Evolutionary conservation across 106 monocot genomes (phyloP).

Genomic region (Vanilla planifolia): DNA sequence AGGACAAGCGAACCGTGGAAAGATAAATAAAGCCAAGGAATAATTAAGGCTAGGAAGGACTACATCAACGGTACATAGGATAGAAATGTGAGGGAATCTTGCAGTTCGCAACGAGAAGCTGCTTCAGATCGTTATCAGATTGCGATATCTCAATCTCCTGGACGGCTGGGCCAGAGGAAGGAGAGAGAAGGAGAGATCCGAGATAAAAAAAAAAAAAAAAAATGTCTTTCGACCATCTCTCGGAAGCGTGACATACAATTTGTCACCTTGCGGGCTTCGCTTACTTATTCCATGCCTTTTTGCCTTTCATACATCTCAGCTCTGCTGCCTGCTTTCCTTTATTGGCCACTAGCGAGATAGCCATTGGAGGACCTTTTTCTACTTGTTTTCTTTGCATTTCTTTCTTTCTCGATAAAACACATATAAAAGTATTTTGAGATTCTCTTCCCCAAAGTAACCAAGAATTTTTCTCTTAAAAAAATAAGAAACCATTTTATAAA

Average conservation of each 20-base stretch:
- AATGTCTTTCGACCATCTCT: constrained; percentile 3
- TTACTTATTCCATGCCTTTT: neutral
- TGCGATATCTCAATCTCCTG: constrained; percentile 6
- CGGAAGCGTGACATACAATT: neutral
- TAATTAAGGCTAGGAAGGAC: neutral
- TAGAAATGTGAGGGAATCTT: constrained; percentile 6
- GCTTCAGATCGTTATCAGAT: constrained; percentile 2
- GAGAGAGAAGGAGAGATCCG: constrained; percentile 2
- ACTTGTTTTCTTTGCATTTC: no score
- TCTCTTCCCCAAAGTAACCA: no score
- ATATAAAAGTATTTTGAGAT: no score
- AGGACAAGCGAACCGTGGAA: neutral
- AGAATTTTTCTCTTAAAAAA: no score
- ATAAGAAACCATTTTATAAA: no score
- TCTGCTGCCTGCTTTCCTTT: constrained; percentile 1
- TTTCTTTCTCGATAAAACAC: no score
- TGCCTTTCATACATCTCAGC: neutral
- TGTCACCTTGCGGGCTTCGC: neutral
- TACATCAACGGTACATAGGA: neutral
- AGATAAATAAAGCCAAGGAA: neutral
- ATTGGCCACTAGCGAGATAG: neutral
- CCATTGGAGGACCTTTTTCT: no score
- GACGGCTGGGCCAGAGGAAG: neutral
- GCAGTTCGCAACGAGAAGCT: neutral
- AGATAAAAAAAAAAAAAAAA: constrained; percentile 7